Evolutionary conservation across 306 rosid genomes (phyloP).

Genomic region (Lotus japonicus): DNA sequence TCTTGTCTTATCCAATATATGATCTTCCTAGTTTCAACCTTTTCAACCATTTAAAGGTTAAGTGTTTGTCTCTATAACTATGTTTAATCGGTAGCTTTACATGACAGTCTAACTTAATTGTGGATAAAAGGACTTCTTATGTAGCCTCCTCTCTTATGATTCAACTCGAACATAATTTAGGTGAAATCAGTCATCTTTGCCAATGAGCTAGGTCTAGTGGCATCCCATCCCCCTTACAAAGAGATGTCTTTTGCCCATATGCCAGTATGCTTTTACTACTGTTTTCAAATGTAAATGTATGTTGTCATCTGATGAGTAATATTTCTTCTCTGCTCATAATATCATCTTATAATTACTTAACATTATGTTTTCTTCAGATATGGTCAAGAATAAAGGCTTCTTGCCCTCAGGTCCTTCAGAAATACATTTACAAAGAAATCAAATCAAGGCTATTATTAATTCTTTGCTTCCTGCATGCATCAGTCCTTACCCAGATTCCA

Average conservation of each 20-base stretch:
- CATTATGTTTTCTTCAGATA: slow-evolving; percentile 51
- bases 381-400: slow-evolving; percentile 97
- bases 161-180: slow-evolving; percentile 1
- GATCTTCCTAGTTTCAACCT: neutral
- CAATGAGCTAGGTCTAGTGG: neutral
- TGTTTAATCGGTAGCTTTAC: neutral
- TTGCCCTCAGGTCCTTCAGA: slow-evolving; percentile 95
- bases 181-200: neutral
- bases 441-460: slow-evolving; percentile 58
- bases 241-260: neutral
- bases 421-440: slow-evolving; percentile 73
- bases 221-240: neutral
- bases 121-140: neutral
- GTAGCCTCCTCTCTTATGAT: slow-evolving; percentile 9
- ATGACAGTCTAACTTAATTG: neutral
- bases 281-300: neutral
- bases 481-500: slow-evolving; percentile 56
- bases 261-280: neutral
- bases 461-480: slow-evolving; percentile 84
- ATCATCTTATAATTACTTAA: neutral
- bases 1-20: slow-evolving; percentile 12
- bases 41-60: neutral
- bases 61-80: neutral
- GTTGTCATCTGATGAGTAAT: neutral
- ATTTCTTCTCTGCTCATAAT: neutral